Evolutionary conservation across 1,284 basidiomycete species (phyloP).

Genomic region (Malassezia caprae): DNA sequence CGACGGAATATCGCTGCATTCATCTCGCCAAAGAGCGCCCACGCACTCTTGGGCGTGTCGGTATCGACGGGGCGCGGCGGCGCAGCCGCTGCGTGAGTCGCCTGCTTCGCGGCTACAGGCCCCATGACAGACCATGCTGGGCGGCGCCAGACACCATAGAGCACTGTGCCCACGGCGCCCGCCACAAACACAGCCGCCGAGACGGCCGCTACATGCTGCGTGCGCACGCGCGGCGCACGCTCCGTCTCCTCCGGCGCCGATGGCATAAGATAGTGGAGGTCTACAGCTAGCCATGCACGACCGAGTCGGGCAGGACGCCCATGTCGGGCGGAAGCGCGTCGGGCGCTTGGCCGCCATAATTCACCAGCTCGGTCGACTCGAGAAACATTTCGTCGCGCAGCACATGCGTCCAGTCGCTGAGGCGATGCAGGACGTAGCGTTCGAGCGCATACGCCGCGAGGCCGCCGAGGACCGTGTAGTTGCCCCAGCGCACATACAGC

Average conservation of each 20-base stretch:
- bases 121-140: not conserved
- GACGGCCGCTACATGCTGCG: not conserved
- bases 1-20: conserved; percentile 5
- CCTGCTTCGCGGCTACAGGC: not conserved
- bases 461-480: not conserved
- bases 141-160: conserved; percentile 2
- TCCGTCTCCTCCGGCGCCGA: not conserved
- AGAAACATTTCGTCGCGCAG: conserved; percentile 42
- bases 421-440: conserved; percentile 5
- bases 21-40: conserved; percentile 14
- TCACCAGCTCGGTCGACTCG: conserved; percentile 38
- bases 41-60: not conserved
- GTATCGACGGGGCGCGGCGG: not conserved
- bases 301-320: not conserved
- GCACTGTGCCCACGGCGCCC: conserved; percentile 6
- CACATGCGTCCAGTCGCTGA: conserved; percentile 31
- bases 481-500: not conserved
- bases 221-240: not conserved
- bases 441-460: not conserved
- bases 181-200: conserved; percentile 7
- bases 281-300: not conserved
- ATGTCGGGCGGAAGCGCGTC: not conserved
- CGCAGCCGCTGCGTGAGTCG: not conserved
- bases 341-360: conserved; percentile 19
- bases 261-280: not conserved